A percentile compares a stretch with the other conserved stretches of the same genome.
Evolutionary conservation across 768 basidiomycete genomes (phyloP).

Genomic region (Termitomyces sp.): DNA sequence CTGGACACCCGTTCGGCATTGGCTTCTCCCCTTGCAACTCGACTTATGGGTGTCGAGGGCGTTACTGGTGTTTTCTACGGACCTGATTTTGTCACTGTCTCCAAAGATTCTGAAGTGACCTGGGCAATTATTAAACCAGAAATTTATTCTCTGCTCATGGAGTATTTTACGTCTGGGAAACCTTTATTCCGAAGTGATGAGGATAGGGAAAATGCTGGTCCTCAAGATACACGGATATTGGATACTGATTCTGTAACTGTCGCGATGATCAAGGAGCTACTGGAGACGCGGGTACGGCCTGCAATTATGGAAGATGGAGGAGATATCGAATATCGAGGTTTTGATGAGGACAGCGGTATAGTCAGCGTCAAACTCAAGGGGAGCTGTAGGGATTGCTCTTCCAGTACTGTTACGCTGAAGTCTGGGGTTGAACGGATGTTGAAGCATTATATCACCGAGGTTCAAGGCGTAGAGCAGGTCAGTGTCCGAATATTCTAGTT

Average conservation of each 20-base stretch:
- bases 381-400: conserved; percentile 93
- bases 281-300: conserved; percentile 93
- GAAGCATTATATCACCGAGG: conserved; percentile 98
- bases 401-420: conserved; percentile 93
- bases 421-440: conserved; percentile 98
- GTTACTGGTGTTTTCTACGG: conserved; percentile 90
- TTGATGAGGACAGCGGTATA: conserved; percentile 72
- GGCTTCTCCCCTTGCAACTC: conserved; percentile 89
- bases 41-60: conserved; percentile 93
- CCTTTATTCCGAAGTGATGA: conserved; percentile 83
- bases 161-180: conserved; percentile 91
- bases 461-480: conserved; percentile 88
- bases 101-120: conserved; percentile 79
- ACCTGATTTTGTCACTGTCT: conserved; percentile 96
- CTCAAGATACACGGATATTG: conserved; percentile 90
- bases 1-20: conserved; percentile 85
- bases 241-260: conserved; percentile 96
- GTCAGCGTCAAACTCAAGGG: conserved; percentile 94
- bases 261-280: conserved; percentile 97
- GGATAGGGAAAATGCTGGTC: conserved; percentile 77
- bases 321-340: conserved; percentile 94
- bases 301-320: conserved; percentile 99
- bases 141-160: conserved; percentile 95
- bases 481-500: conserved; percentile 14
- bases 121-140: conserved; percentile 97